Conservation (phyloP, 2,329 filamentous ascomycete species). For the Neopestalotiopsis rosae region DNA sequence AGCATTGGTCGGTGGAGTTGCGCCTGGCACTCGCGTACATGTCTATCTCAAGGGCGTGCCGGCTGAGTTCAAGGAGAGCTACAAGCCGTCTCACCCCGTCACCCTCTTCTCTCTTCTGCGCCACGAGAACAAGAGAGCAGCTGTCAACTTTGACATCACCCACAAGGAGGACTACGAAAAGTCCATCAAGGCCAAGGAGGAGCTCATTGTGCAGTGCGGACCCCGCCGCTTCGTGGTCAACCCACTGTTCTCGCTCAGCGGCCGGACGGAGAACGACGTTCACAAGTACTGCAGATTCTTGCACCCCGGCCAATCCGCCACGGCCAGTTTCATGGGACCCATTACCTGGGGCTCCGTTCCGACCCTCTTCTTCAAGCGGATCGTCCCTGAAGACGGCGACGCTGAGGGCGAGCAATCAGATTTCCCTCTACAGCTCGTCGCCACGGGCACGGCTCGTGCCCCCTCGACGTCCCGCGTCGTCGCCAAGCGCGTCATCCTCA, state of each 20-base stretch:
- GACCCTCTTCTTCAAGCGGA: slow-evolving; percentile 82
- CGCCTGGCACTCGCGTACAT: slow-evolving; percentile 81
- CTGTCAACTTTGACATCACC: slow-evolving; percentile 87
- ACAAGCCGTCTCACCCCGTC: slow-evolving; percentile 64
- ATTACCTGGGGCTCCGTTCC: slow-evolving; percentile 94
- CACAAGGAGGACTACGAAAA: slow-evolving; percentile 77
- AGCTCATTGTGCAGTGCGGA: slow-evolving; percentile 90
- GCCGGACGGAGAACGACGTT: slow-evolving; percentile 92
- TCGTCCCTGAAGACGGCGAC: slow-evolving; percentile 45
- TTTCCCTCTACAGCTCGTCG: slow-evolving; percentile 74
- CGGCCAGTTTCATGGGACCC: slow-evolving; percentile 89
- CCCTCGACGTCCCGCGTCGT: slow-evolving; percentile 80
- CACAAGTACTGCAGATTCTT: slow-evolving; percentile 95
- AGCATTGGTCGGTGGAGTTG: slow-evolving; percentile 85
- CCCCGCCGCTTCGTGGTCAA: slow-evolving; percentile 86
- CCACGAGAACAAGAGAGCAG: slow-evolving; percentile 93
- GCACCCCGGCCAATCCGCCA: slow-evolving; percentile 86
- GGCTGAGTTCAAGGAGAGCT: slow-evolving; percentile 47
- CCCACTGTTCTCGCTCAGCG: slow-evolving; percentile 87
- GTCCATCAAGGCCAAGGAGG: slow-evolving; percentile 89
- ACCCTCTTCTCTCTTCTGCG: slow-evolving; percentile 85
- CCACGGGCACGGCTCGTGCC: slow-evolving; percentile 84
- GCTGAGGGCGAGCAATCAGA: slow-evolving; percentile 47
- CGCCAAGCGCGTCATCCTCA: slow-evolving; percentile 91
- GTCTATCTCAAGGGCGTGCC: slow-evolving; percentile 70